phyloP scores from a whole-genome alignment of 371 early-diverging fungal species.

The Mucor racemosus region DNA sequence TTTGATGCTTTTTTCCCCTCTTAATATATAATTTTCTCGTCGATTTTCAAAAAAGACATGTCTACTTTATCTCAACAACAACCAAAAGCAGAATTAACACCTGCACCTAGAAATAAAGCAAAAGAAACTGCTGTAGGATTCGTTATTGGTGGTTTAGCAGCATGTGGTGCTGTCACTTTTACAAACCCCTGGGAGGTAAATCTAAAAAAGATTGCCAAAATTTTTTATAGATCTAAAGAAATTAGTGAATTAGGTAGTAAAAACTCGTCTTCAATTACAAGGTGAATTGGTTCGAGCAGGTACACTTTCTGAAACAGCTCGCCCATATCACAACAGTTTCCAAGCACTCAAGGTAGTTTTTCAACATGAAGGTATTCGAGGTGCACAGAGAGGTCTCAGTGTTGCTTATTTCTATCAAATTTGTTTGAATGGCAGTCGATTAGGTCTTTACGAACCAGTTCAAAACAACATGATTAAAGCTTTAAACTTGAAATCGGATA shows the following conservation, averaged over 20 bases:
- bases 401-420: conserved; percentile 94
- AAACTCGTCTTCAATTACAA: conserved; percentile 94
- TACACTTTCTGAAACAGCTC: conserved; percentile 50
- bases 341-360: conserved; percentile 81
- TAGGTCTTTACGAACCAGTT: conserved; percentile 90
- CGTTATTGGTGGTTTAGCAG: conserved; percentile 79
- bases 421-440: conserved; percentile 90
- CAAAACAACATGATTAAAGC: conserved; percentile 28
- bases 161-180: conserved; percentile 92
- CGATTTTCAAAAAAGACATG: background rate
- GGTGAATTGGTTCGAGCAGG: conserved; percentile 79
- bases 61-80: conserved; percentile 11
- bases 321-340: conserved; percentile 80
- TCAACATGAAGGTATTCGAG: conserved; percentile 83
- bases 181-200: conserved; percentile 92
- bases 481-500: conserved; percentile 27
- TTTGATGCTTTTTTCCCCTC: background rate
- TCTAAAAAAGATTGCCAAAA: background rate
- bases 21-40: background rate
- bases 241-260: conserved; percentile 74
- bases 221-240: background rate
- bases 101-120: conserved; percentile 18
- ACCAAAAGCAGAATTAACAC: background rate
- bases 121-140: conserved; percentile 61
- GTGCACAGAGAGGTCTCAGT: conserved; percentile 89